These are phyloP conservation scores for Agrocybe chaxingu DNA, from an alignment of 768 basidiomycete genomes.

Conservation along the genomic window DNA sequence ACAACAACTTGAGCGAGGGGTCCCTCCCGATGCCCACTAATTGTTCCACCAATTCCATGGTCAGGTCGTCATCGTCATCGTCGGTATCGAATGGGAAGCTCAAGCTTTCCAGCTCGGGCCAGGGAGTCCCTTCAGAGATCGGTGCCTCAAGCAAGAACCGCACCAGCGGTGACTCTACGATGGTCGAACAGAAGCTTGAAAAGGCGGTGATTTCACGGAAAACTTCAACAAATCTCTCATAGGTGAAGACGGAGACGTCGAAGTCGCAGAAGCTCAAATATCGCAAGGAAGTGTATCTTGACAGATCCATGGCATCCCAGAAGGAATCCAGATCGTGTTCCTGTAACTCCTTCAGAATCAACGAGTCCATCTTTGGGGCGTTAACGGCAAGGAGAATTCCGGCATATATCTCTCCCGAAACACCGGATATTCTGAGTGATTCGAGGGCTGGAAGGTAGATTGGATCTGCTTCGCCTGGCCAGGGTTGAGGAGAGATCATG, in stretches of 20 bases:
- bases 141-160: constrained; percentile 21
- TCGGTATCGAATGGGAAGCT: constrained; percentile 26
- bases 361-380: constrained; percentile 35
- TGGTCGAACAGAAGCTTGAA: constrained; percentile 19
- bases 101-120: constrained; percentile 32
- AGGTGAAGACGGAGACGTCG: constrained; percentile 31
- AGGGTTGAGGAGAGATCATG: constrained; percentile 25
- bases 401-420: constrained; percentile 33
- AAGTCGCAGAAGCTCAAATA: constrained; percentile 39
- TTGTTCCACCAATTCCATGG: constrained; percentile 21
- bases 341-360: constrained; percentile 40
- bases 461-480: constrained; percentile 21
- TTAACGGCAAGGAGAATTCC: constrained; percentile 34
- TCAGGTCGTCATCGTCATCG: constrained; percentile 20
- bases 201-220: constrained; percentile 34
- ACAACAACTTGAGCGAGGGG: constrained; percentile 26
- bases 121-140: constrained; percentile 19
- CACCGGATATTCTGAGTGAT: constrained; percentile 39
- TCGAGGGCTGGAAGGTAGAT: constrained; percentile 33
- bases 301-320: constrained; percentile 17
- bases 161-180: constrained; percentile 23
- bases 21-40: constrained; percentile 18
- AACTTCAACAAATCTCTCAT: constrained; percentile 24
- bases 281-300: constrained; percentile 31
- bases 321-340: constrained; percentile 40